A percentile compares a stretch with the other conserved stretches of the same genome.
These are phyloP conservation scores for Starmerella gropengiesseri DNA, from an alignment of 805 yeast genomes.

Conservation along the genomic window DNA sequence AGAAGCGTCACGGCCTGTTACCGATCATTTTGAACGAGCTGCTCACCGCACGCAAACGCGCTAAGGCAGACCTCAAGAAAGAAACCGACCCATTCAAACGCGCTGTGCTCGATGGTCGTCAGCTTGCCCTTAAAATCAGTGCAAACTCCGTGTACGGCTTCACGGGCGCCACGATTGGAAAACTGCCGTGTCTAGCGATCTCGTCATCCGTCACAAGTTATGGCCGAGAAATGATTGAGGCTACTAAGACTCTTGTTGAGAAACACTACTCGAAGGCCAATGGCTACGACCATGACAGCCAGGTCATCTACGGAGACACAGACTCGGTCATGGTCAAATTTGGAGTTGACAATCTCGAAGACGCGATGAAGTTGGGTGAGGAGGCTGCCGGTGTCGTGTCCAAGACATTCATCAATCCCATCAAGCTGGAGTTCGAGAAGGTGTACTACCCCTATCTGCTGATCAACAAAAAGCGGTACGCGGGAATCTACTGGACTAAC, in stretches of 20 bases:
- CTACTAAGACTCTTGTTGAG: conserved; percentile 78
- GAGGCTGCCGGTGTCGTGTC: conserved; percentile 91
- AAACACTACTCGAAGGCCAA: conserved; percentile 65
- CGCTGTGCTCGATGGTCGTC: conserved; percentile 94
- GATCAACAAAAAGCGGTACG: conserved; percentile 93
- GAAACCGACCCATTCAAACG: conserved; percentile 91
- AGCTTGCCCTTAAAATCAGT: conserved; percentile 86
- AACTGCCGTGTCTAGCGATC: conserved; percentile 89
- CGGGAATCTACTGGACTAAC: conserved; percentile 92
- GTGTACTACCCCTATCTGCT: conserved; percentile 89
- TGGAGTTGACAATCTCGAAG: conserved; percentile 67
- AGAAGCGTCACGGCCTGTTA: conserved; percentile 66
- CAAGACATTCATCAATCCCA: conserved; percentile 64
- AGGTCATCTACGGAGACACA: conserved; percentile 95
- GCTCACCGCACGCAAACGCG: conserved; percentile 82
- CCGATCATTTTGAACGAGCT: conserved; percentile 88
- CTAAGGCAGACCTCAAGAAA: conserved; percentile 77
- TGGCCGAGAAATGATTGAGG: conserved; percentile 95
- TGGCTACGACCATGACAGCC: conserved; percentile 75
- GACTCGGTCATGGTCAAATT: conserved; percentile 99
- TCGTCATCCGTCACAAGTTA: conserved; percentile 92
- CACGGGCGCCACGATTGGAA: conserved; percentile 98
- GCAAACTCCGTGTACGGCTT: conserved; percentile 98
- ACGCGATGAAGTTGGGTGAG: conserved; percentile 84
- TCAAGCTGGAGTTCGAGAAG: conserved; percentile 90